These are phyloP conservation scores for Trichoderma arundinaceum DNA, from an alignment of 2,329 filamentous ascomycete genomes.

Conservation along the genomic window DNA sequence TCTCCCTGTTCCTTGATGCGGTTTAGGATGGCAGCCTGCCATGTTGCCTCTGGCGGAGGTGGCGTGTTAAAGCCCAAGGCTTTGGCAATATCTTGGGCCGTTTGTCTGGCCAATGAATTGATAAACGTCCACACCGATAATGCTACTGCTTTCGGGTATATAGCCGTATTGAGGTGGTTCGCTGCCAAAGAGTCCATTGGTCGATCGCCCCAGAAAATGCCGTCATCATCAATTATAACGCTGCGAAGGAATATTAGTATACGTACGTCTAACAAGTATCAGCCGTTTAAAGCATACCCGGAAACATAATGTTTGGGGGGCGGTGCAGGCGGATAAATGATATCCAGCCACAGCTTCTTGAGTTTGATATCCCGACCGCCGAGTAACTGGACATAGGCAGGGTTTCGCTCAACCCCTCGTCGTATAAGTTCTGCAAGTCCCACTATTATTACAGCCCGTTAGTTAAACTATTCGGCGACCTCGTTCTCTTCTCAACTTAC, in stretches of 20 bases:
- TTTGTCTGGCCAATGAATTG: conserved; percentile 54
- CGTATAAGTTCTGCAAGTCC: conserved; percentile 45
- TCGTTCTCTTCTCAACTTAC: conserved; percentile 42
- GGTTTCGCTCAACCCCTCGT: conserved; percentile 49
- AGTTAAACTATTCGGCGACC: conserved; percentile 17
- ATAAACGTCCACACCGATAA: conserved; percentile 59
- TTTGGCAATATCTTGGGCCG: conserved; percentile 50
- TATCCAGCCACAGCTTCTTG: conserved; percentile 63
- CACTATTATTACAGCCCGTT: conserved; percentile 36
- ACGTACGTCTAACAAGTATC: too few species aligned
- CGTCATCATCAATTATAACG: conserved; percentile 56
- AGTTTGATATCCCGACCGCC: conserved; percentile 57
- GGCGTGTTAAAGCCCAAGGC: conserved; percentile 51
- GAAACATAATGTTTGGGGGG: conserved; percentile 64
- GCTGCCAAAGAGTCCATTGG: conserved; percentile 56
- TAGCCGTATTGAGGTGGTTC: conserved; percentile 52
- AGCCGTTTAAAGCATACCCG: conserved; percentile 54
- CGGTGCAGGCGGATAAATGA: conserved; percentile 63
- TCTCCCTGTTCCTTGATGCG: conserved; percentile 39
- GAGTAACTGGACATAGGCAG: conserved; percentile 48
- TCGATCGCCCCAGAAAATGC: conserved; percentile 54
- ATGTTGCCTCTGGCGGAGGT: conserved; percentile 39
- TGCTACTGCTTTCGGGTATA: conserved; percentile 61
- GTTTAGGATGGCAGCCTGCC: conserved; percentile 43
- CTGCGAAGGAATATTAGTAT: conserved; percentile 46